Conservation (phyloP, 2,329 filamentous ascomycete genomes). For the Colletotrichum acutatum region DNA sequence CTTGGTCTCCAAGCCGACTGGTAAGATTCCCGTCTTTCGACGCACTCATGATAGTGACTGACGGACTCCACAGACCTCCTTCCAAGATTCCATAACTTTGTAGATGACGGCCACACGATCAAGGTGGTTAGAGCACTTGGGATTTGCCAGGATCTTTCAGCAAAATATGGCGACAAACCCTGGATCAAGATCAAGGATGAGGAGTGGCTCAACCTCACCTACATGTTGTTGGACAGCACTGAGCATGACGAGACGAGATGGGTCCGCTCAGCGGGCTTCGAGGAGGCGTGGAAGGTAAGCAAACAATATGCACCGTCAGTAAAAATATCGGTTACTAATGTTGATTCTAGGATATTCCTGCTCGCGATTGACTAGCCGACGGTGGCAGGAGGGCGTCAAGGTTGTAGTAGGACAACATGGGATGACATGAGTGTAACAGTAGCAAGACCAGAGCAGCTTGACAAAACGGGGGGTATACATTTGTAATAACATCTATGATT, state of each 20-base stretch:
- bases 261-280: slow-evolving; percentile 72
- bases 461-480: slow-evolving; percentile 36
- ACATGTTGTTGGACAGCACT: slow-evolving; percentile 72
- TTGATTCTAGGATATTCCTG: slow-evolving; percentile 17
- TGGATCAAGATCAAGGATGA: slow-evolving; percentile 65
- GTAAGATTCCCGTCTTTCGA: slow-evolving; percentile 41
- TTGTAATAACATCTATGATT: slow-evolving; percentile 40
- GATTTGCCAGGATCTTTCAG: slow-evolving; percentile 67
- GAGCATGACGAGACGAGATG: slow-evolving; percentile 60
- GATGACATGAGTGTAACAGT: neutral
- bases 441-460: neutral
- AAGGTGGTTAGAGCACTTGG: slow-evolving; percentile 80
- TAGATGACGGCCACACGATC: slow-evolving; percentile 83
- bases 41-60: neutral
- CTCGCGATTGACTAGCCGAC: slow-evolving; percentile 24
- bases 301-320: neutral
- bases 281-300: slow-evolving; percentile 70
- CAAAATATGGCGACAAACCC: slow-evolving; percentile 54
- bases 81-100: slow-evolving; percentile 55
- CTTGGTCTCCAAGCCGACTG: slow-evolving; percentile 57
- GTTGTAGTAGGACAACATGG: neutral
- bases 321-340: no score
- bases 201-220: slow-evolving; percentile 69
- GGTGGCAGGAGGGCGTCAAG: neutral
- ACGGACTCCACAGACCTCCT: slow-evolving; percentile 51